phyloP scores from a whole-genome alignment of 176 grass and related monocot genomes.

The Aegilops umbellulata region DNA sequence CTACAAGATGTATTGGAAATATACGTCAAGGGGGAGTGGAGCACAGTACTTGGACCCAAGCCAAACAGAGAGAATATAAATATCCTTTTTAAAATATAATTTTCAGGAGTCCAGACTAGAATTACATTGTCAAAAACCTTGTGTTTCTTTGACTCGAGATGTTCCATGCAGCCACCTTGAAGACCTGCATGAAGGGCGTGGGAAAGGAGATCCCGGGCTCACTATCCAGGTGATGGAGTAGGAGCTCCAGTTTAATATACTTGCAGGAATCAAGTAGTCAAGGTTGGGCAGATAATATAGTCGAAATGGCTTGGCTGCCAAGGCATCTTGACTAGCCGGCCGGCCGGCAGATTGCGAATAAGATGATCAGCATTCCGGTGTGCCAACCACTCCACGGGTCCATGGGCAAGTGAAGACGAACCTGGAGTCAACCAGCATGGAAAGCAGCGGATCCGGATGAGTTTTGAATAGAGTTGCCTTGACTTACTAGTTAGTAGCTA shows the following conservation, averaged over 20 bases:
- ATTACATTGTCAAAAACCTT: background rate
- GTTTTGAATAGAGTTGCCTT: background rate
- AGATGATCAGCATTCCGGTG: background rate
- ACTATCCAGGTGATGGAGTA: background rate
- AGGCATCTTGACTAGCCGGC: background rate
- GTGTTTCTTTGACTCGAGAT: background rate
- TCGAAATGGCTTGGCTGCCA: background rate
- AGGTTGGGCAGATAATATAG: background rate
- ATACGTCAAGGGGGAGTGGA: too few relatives aligned
- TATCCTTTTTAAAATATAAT: background rate
- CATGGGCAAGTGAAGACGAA: background rate
- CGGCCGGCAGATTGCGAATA: background rate
- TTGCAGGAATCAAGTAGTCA: background rate
- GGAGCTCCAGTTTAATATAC: background rate
- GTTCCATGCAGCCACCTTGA: background rate
- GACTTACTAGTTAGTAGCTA: background rate
- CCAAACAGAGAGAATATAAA: background rate
- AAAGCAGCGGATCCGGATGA: background rate
- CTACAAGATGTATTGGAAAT: background rate
- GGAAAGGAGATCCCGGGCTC: background rate
- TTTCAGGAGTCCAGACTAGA: background rate
- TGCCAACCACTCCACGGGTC: background rate
- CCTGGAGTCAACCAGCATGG: background rate
- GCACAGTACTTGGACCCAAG: background rate
- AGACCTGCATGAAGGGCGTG: background rate